Evolutionary conservation across 371 early-diverging fungal genomes (phyloP), one percentile per base, ranked within the genome.

Genomic region (Nematocida ausubeli): DNA sequence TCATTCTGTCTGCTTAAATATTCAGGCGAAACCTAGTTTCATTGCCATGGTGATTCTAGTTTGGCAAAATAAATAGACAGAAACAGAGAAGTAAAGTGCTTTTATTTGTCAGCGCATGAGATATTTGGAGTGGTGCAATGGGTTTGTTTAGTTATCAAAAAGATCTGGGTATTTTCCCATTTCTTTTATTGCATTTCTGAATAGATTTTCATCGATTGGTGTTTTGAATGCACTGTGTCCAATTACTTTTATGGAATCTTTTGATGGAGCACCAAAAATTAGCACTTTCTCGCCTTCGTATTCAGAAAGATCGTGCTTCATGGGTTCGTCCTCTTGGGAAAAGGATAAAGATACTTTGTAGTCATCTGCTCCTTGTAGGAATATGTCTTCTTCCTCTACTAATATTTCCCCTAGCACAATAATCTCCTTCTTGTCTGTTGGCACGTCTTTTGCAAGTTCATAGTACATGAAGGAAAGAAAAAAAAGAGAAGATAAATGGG

Each of bases 1-100:
- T 55, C 4, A 24, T 12, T 39, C 40, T 51, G 28, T 32, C 30
- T 28, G 14, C 58, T 75, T 66, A 75, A 75, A 75, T 67, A 66
- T 35, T 24, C 30, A 12, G 16, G 16, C 54, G 37, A 75, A 64
- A 66, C 67, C 42, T 66, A 66, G 78, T 75, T 75, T 75, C 78
- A 75, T 66, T 63, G 60, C 60, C 24, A 60, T 60, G 60, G 60
- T 14, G 37, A 60, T 37, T 30, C n/a, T 12, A 12, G 30, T 14
- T 7, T 12, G 60, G 2, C 32, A 60, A 16, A 60, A 60, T 60
- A 60, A 60, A 60, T 60, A 60, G 9, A 60, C 60, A 60, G 9
- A 54, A n/a, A 54, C 12, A 12, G 9, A 54, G 9, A 28, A 54
- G 7, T n/a, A 44, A 44, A 19, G 47, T 9, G 47, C 47, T 54